Conservation (phyloP, 2,329 filamentous ascomycete genomes). For the Fusarium camptoceras region DNA sequence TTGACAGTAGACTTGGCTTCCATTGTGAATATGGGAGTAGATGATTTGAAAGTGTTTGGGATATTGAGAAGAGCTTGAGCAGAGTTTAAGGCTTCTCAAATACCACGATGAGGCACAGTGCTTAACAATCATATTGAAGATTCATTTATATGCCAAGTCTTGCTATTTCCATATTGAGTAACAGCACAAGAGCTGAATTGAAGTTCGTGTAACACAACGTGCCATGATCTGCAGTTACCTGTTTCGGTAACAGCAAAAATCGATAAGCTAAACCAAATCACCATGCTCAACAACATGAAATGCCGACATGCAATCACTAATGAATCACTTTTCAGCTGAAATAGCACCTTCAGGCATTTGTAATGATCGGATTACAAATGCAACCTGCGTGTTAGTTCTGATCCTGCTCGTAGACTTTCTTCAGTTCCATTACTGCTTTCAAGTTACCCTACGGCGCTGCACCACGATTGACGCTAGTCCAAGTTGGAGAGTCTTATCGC, state of each 20-base stretch:
- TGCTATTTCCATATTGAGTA: constrained; percentile 3
- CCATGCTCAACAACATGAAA: neutral
- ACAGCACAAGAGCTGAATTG: neutral
- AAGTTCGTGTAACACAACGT: too few species aligned
- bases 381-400: neutral
- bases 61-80: too few species aligned
- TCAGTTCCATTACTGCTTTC: neutral
- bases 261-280: fast-evolving
- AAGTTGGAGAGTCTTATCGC: neutral
- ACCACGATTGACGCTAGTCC: neutral
- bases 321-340: neutral
- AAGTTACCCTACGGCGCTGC: neutral
- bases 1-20: constrained; percentile 21
- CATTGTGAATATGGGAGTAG: neutral
- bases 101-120: neutral
- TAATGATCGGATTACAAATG: neutral
- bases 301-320: neutral
- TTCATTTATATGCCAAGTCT: neutral
- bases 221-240: constrained; percentile 18
- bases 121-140: neutral
- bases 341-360: fast-evolving
- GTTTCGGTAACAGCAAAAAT: neutral
- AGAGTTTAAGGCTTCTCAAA: neutral
- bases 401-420: neutral
- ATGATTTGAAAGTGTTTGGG: neutral